Evolutionary conservation across 108 stramenopile species (phyloP).

Genomic region (Cyclotella atomus): DNA sequence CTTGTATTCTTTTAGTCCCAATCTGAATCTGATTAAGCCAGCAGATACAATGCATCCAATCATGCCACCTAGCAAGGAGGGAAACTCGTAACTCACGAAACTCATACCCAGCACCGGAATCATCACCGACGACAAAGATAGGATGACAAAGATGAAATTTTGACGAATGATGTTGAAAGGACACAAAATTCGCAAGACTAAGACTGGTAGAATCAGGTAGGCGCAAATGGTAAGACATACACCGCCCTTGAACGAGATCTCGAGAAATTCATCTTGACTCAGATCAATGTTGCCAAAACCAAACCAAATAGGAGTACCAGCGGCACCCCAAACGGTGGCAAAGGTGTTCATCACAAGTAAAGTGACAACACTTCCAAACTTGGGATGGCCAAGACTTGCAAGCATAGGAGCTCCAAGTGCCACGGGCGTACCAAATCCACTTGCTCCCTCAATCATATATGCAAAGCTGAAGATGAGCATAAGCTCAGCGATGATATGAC

Average conservation of each 20-base stretch:
- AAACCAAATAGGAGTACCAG: slow-evolving; percentile 72
- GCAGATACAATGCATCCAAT: slow-evolving; percentile 53
- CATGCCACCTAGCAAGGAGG: slow-evolving; percentile 67
- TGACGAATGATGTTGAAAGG: slow-evolving; percentile 44
- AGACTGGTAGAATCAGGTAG: slow-evolving; percentile 49
- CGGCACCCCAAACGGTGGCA: slow-evolving; percentile 71
- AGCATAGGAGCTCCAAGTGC: slow-evolving; percentile 72
- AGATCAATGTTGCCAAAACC: slow-evolving; percentile 41
- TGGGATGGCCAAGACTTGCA: slow-evolving; percentile 51
- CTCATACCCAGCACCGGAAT: slow-evolving; percentile 54
- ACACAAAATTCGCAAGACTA: slow-evolving; percentile 49
- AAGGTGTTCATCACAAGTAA: slow-evolving; percentile 67
- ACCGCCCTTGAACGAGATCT: slow-evolving; percentile 54
- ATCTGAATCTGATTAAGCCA: slow-evolving; percentile 48
- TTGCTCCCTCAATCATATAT: slow-evolving; percentile 71
- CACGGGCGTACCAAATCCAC: slow-evolving; percentile 73
- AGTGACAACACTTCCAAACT: slow-evolving; percentile 58
- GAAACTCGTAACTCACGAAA: slow-evolving; percentile 61
- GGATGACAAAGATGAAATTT: slow-evolving; percentile 56
- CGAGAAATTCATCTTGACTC: slow-evolving; percentile 48
- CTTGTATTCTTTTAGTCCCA: slow-evolving; percentile 44
- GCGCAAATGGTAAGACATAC: slow-evolving; percentile 48
- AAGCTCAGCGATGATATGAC: slow-evolving; percentile 62
- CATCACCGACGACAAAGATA: slow-evolving; percentile 35
- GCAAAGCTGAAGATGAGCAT: slow-evolving; percentile 66